phyloP scores from a whole-genome alignment of 1,284 basidiomycete genomes.

The Ceratobasidium sp. region DNA sequence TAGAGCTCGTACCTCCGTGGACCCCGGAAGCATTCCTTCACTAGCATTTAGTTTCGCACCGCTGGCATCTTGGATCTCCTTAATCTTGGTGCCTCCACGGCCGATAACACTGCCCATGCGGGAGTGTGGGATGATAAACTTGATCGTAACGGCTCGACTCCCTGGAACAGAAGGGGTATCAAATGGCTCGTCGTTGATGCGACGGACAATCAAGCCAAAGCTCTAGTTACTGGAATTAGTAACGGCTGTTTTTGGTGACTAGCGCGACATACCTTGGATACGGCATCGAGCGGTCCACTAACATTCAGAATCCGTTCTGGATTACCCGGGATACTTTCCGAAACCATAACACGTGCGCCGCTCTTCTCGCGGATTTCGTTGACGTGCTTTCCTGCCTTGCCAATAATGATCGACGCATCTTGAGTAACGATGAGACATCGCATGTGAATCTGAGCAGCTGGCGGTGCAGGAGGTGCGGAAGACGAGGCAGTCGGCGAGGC shows the following conservation, averaged over 20 bases:
- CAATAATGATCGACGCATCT: constrained; percentile 99
- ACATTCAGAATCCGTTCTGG: constrained; percentile 98
- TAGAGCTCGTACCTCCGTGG: constrained; percentile 79
- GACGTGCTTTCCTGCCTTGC: constrained; percentile 94
- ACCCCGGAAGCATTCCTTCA: constrained; percentile 97
- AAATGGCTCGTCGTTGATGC: constrained; percentile 99
- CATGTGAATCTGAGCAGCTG: constrained; percentile 76
- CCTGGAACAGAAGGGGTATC: constrained; percentile 97
- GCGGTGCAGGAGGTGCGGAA: constrained; percentile 52
- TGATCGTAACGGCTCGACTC: constrained; percentile 97
- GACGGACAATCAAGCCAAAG: constrained; percentile 96
- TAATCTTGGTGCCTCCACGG: constrained; percentile 97
- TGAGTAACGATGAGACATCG: constrained; percentile 97
- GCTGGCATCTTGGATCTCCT: constrained; percentile 99
- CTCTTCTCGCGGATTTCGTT: constrained; percentile 99
- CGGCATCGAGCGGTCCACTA: constrained; percentile 95
- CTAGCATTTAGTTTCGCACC: constrained; percentile 96
- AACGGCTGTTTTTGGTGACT: not conserved
- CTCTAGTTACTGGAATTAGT: constrained; percentile 63
- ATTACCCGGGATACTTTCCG: constrained; percentile 95
- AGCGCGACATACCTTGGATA: constrained; percentile 79
- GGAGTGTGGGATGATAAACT: constrained; percentile 99
- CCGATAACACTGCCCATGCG: constrained; percentile 99
- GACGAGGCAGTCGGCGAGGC: constrained; percentile 50
- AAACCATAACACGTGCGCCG: constrained; percentile 92